Conservation (phyloP, 768 basidiomycete genomes). For the Rhizopogon sp. region DNA sequence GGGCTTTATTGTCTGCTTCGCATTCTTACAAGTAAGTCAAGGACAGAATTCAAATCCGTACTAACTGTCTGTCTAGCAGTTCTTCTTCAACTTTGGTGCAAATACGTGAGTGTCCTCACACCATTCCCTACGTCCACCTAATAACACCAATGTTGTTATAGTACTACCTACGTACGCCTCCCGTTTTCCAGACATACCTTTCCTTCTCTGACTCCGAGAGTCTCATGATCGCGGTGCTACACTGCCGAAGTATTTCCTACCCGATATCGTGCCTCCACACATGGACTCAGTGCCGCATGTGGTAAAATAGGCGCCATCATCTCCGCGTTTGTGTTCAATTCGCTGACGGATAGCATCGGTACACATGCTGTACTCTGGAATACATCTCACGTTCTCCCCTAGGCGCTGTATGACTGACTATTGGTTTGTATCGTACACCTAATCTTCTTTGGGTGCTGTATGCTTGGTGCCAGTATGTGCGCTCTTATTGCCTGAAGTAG, state of each 20-base stretch:
- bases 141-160: slow-evolving; percentile 10
- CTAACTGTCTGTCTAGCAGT: slow-evolving; percentile 29
- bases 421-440: neutral
- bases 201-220: neutral
- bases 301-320: slow-evolving; percentile 79
- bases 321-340: slow-evolving; percentile 68
- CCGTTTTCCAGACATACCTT: neutral
- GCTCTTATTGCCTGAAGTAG: slow-evolving; percentile 46
- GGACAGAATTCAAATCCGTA: neutral
- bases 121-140: neutral
- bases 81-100: slow-evolving; percentile 81
- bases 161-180: slow-evolving; percentile 46
- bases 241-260: slow-evolving; percentile 81
- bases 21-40: slow-evolving; percentile 49
- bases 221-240: slow-evolving; percentile 41
- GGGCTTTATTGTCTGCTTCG: slow-evolving; percentile 67
- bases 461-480: slow-evolving; percentile 50
- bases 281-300: slow-evolving; percentile 66
- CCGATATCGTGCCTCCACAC: slow-evolving; percentile 64
- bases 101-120: slow-evolving; percentile 42
- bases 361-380: slow-evolving; percentile 69
- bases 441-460: slow-evolving; percentile 66
- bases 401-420: neutral
- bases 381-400: slow-evolving; percentile 29
- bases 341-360: slow-evolving; percentile 52